Percentiles rank a stretch among this genome's conserved stretches.
These are phyloP conservation scores for Panaeolus papilionaceus DNA, from an alignment of 768 basidiomycete genomes.

Conservation along the genomic window DNA sequence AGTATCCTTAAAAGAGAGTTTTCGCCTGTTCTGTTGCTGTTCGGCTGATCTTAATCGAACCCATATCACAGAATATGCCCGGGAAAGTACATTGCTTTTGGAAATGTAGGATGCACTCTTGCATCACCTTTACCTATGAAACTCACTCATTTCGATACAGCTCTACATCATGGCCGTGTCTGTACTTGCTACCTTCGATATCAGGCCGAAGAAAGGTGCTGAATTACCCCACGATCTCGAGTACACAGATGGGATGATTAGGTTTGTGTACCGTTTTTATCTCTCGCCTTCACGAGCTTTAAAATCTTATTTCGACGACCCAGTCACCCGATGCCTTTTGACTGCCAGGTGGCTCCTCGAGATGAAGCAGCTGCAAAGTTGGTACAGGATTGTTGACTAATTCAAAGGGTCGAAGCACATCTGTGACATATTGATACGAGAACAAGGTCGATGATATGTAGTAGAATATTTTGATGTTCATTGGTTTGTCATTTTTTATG, in stretches of 20 bases:
- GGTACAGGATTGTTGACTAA: too few species aligned
- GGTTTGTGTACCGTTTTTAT: background rate
- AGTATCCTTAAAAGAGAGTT: background rate
- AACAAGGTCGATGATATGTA: too few species aligned
- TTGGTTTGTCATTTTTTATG: too few species aligned
- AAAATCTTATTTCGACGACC: background rate
- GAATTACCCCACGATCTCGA: background rate
- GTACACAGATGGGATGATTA: conserved; percentile 1
- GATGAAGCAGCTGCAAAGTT: too few species aligned
- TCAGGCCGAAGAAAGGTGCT: background rate
- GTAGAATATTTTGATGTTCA: too few species aligned
- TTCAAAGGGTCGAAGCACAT: too few species aligned
- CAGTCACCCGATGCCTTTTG: too few species aligned
- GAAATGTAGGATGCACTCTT: background rate
- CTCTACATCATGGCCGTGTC: background rate
- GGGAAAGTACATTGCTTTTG: background rate
- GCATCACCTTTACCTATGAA: background rate
- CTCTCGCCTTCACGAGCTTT: too few species aligned
- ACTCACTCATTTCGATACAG: background rate
- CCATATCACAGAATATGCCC: background rate
- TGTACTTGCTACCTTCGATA: background rate
- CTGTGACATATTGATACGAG: too few species aligned
- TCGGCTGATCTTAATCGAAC: background rate
- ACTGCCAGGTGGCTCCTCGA: too few species aligned
- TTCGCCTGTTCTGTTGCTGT: background rate